Evolutionary conservation across 768 basidiomycete species (phyloP).

Genomic region (Lentinula detonsa): DNA sequence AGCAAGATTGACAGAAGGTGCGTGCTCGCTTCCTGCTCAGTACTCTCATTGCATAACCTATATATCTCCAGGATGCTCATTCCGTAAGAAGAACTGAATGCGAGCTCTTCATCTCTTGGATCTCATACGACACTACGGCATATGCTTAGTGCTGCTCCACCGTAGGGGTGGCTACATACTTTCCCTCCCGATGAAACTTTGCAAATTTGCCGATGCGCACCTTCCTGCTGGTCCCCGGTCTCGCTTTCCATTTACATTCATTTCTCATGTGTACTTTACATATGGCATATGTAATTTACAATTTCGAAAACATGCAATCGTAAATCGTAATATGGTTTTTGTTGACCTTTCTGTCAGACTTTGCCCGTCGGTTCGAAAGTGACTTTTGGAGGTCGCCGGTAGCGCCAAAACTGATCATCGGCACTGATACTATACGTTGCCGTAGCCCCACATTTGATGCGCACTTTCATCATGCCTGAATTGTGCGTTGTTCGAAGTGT

Average conservation of each 20-base stretch:
- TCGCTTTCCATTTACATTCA: constrained; percentile 3
- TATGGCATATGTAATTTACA: constrained; percentile 4
- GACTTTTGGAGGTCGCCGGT: too few relatives aligned
- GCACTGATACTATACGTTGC: too few relatives aligned
- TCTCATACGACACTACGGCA: neutral
- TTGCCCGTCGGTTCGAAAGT: too few relatives aligned
- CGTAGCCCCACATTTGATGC: too few relatives aligned
- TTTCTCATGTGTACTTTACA: constrained; percentile 4
- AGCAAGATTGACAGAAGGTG: constrained; percentile 96
- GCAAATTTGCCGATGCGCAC: neutral
- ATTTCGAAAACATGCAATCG: neutral
- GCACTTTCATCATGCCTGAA: too few relatives aligned
- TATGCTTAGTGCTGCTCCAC: neutral
- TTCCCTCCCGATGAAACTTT: neutral
- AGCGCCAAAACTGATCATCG: too few relatives aligned
- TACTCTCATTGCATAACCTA: neutral
- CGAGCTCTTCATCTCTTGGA: neutral
- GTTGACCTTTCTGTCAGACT: neutral
- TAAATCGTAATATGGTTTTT: neutral
- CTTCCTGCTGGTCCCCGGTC: neutral
- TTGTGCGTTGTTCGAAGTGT: too few relatives aligned
- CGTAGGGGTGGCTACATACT: neutral
- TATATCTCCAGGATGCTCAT: constrained; percentile 72
- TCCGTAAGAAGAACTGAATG: constrained; percentile 88
- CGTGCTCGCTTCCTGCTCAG: constrained; percentile 20